Evolutionary conservation across 352 stramenopile genomes (phyloP).

Genomic region (Pythium rhizo-oryzae): DNA sequence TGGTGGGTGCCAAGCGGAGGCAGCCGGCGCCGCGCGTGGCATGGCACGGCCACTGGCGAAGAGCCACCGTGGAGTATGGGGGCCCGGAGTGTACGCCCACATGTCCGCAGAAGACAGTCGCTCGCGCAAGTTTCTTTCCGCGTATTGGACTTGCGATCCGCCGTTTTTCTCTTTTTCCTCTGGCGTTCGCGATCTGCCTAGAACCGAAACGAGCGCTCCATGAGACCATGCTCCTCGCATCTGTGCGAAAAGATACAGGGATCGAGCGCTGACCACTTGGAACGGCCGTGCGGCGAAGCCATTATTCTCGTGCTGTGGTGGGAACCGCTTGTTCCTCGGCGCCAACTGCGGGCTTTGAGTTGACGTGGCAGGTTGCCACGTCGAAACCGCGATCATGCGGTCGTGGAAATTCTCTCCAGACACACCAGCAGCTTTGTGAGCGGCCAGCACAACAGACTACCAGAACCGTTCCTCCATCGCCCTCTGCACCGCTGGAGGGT

Average conservation of each 20-base stretch:
- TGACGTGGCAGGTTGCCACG: neutral
- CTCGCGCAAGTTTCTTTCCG: neutral
- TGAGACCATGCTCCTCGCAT: neutral
- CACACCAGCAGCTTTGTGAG: too few species aligned
- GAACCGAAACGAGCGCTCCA: neutral
- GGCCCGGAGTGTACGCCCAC: neutral
- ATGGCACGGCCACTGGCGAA: too few species aligned
- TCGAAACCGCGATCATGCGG: neutral
- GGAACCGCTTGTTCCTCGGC: neutral
- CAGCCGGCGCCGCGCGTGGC: neutral
- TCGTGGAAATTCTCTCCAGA: neutral
- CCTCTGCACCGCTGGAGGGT: too few species aligned
- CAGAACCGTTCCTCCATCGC: neutral
- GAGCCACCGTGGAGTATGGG: too few species aligned
- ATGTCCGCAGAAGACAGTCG: neutral
- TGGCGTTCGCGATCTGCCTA: neutral
- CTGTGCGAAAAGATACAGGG: neutral
- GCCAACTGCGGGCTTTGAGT: neutral
- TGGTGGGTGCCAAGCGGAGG: neutral
- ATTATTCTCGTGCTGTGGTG: too few species aligned
- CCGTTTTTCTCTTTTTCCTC: neutral
- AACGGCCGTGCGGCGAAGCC: too few species aligned
- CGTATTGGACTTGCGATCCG: neutral
- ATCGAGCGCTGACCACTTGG: neutral
- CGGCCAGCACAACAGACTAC: too few species aligned